A percentile compares a stretch with the other conserved stretches of the same genome.
phyloP scores from a whole-genome alignment of 2,329 filamentous ascomycete species.

The Thelonectria blattea region DNA sequence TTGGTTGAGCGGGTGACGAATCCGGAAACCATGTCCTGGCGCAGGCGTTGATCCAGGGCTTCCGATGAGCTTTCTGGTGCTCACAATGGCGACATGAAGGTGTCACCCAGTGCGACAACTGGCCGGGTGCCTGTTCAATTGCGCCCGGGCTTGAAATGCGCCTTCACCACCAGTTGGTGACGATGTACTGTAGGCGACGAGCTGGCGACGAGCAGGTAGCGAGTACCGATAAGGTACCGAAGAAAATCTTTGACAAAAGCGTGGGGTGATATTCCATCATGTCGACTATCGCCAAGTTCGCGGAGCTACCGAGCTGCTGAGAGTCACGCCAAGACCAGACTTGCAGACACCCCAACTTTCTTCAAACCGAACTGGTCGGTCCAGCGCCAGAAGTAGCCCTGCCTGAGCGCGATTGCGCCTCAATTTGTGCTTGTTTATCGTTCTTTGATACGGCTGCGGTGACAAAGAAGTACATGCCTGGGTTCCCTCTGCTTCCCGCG shows the following conservation, averaged over 20 bases:
- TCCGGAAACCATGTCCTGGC: constrained; percentile 10
- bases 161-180: background rate
- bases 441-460: background rate
- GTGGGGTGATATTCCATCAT: background rate
- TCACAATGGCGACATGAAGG: background rate
- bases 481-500: background rate
- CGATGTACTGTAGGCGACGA: too few relatives aligned
- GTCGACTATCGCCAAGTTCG: background rate
- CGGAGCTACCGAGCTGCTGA: background rate
- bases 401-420: background rate
- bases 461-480: background rate
- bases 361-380: background rate
- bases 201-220: background rate
- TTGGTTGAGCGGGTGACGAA: background rate
- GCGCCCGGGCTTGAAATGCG: background rate
- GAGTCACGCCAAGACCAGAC: background rate
- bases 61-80: constrained; percentile 1
- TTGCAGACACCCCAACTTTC: too few relatives aligned
- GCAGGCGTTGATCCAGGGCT: constrained; percentile 5
- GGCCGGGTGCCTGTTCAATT: background rate
- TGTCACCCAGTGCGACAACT: constrained; percentile 1
- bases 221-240: background rate
- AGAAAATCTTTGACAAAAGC: background rate
- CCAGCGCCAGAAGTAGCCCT: background rate
- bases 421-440: background rate